phyloP scores from a whole-genome alignment of 2,329 filamentous ascomycete genomes.

The Colletotrichum sp. region DNA sequence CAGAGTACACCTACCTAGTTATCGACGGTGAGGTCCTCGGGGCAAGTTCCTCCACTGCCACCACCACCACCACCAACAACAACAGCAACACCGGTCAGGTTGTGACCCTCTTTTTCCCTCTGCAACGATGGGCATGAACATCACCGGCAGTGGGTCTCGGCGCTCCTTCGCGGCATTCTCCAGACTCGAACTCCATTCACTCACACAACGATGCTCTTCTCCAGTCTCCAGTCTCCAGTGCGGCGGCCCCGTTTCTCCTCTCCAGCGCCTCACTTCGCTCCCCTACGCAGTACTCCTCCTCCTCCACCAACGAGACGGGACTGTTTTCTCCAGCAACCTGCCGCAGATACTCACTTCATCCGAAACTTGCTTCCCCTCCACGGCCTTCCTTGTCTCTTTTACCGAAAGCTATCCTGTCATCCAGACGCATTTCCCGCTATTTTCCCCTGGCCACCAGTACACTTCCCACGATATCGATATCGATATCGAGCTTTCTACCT shows the following conservation, averaged over 20 bases:
- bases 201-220: not conserved
- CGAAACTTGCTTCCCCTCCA: not conserved
- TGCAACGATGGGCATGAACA: not conserved
- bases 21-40: not conserved
- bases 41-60: not conserved
- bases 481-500: not conserved
- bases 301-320: not conserved
- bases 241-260: not conserved
- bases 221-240: not conserved
- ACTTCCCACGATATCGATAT: not conserved
- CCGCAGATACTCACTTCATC: not conserved
- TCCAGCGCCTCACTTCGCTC: not conserved
- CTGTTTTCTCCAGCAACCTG: not conserved
- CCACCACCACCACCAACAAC: not conserved
- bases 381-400: constrained; percentile 3
- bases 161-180: constrained; percentile 7
- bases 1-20: not conserved
- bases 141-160: not conserved
- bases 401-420: constrained; percentile 19
- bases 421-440: not conserved
- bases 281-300: not conserved
- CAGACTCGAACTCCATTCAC: not conserved
- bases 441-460: not conserved
- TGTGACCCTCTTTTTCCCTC: not conserved
- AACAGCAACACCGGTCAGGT: not conserved